phyloP scores from a whole-genome alignment of 2,329 filamentous ascomycete species.

The Penicillium sp. region DNA sequence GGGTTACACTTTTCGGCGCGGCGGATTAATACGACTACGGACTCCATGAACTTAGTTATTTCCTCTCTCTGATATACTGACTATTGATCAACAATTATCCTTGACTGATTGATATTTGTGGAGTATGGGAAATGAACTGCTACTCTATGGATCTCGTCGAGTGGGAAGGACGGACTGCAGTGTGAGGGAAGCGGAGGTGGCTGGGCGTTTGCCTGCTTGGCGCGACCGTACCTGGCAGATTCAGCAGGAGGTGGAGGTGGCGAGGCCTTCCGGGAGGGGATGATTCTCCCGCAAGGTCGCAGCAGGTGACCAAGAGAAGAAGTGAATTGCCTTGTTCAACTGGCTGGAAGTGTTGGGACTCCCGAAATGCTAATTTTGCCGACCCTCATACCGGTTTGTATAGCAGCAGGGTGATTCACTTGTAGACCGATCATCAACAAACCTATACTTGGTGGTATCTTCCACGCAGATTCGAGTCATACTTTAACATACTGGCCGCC shows the following conservation, averaged over 20 bases:
- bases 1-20: constrained; percentile 10
- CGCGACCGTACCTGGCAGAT: constrained; percentile 26
- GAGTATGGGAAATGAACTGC: background rate
- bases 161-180: background rate
- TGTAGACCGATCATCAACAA: background rate
- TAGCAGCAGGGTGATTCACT: too few species aligned
- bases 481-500: background rate
- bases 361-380: background rate
- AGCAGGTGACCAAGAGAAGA: background rate
- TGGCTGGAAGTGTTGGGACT: background rate
- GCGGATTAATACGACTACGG: background rate
- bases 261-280: background rate
- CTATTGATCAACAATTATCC: too few species aligned
- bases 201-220: constrained; percentile 2
- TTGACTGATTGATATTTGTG: background rate
- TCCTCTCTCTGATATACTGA: background rate
- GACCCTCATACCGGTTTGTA: background rate
- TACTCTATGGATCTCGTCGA: background rate
- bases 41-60: background rate
- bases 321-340: background rate
- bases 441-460: background rate
- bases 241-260: constrained; percentile 22
- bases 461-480: background rate
- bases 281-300: background rate
- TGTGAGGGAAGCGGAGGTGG: background rate